Conservation (phyloP, 345 rosid species). For the Eutrema japonicum region DNA sequence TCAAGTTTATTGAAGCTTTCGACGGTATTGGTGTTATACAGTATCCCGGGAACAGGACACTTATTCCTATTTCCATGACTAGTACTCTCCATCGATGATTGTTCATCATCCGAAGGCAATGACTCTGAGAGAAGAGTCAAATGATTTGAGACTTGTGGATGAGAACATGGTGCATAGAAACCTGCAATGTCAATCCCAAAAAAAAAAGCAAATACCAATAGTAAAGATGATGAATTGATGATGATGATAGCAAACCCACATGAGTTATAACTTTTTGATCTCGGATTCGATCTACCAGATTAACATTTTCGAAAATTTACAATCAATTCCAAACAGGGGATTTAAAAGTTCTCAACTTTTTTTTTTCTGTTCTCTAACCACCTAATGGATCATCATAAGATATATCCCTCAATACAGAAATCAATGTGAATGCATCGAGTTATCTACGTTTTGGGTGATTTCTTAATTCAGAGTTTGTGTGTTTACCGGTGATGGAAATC, state of each 20-base stretch:
- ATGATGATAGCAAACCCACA: not conserved
- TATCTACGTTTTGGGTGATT: not conserved
- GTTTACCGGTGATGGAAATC: constrained; percentile 69
- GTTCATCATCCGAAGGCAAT: constrained; percentile 54
- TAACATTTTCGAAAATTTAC: not conserved
- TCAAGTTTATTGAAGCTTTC: constrained; percentile 71
- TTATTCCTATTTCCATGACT: constrained; percentile 68
- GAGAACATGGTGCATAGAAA: constrained; percentile 81
- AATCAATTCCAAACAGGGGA: not conserved
- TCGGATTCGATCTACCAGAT: constrained; percentile 4
- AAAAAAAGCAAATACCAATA: constrained; percentile 3
- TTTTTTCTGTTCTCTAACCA: constrained; percentile 19
- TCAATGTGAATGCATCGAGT: not conserved
- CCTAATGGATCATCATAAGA: constrained; percentile 29
- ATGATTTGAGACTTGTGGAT: constrained; percentile 73
- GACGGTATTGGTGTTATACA: constrained; percentile 80
- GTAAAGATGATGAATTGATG: not conserved
- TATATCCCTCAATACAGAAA: not conserved
- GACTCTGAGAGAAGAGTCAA: constrained; percentile 78
- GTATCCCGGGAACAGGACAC: constrained; percentile 79
- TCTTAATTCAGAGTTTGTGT: not conserved
- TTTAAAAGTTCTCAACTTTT: constrained; percentile 13
- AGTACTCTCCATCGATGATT: constrained; percentile 37
- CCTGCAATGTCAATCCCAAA: constrained; percentile 36
- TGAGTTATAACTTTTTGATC: not conserved